Evolutionary conservation across 1,139 yeast species (phyloP), one percentile per base, ranked within the genome.

Genomic region (Candida mesenterica): DNA sequence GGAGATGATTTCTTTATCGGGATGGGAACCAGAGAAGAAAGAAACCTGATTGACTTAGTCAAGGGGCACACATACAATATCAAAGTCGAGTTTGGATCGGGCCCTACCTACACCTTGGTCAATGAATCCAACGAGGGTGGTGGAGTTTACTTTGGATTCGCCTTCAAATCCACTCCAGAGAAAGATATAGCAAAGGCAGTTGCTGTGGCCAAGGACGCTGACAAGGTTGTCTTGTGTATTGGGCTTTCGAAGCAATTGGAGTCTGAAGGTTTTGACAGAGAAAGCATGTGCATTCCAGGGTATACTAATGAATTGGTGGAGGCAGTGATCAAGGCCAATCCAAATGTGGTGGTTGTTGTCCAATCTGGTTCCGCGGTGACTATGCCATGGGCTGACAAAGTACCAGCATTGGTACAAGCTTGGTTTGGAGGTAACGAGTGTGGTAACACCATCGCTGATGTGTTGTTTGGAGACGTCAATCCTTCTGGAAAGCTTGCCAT

Each of bases 311-410:
- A 65, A 30, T 60, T 79, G 37, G 64, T 78, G 17, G 57, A 51
- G 20, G 75, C 65, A 24, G 68, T 79, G 14, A 38, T 65, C 24
- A 61, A 60, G 31, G 82, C 62, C 30, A 77, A 77, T 47, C 67
- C 70, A 25, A 73, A 77, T 49, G 66, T 73, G 7, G 68, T 76
- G 15, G 61, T 78, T 31, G 81, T 78, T 17, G 71, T 75, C 55
- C 83, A 78, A 53, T 68, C 80, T 3, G 85, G 85, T 36, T 67
- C 82, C 8, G 83, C 86, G 1, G 82, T 79, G 19, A 62, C 72
- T 24, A 62, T 79, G 68, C 80, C 82, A 20, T 78, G 83, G 82
- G 52, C 62, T 10, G 55, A 65, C 27, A 53, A 69, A 16, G 75
- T 69, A 13, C 65, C 63, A 37, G 75, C 74, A 4, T 47, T 78